Base-by-base conservation (phyloP, 345 rosid genomes). In the Murraya paniculata region DNA sequence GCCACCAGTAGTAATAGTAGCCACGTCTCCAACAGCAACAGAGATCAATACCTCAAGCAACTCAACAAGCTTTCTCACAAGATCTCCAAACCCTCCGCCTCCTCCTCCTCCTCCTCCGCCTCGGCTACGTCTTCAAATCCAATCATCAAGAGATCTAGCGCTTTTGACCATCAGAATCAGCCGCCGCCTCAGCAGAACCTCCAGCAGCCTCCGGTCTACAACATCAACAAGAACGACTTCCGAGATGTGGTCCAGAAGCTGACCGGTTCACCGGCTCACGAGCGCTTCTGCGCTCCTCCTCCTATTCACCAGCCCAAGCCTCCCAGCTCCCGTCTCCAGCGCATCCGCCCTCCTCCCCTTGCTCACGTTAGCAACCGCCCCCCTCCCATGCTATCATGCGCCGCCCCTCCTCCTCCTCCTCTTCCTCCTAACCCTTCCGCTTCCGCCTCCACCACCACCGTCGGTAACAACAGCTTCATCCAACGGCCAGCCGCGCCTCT, bases 291-390 rank as follows among this genome's bases (percentile, higher is more conserved):
- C 18, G 78, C 93, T 21, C 97, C 98, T 7, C 95, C 93, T 10
- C 97, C 92, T 31, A 86, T 89, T 75, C 92, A 90, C 24, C 88
- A 88, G 0, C 93, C 97, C 1, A 92, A 88, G 64, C 90, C 95
- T 1, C 94, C 88, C 10, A 92, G 91, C 80, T 89, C 98, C 38
- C 97, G 98, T 72, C 84, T 96, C 50, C 98, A 96, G 74, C 90
- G 95, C 76, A 96, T 94, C 72, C 97, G 98, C 13, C 98, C 99
- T 79, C 98, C 98, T 7, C 98, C 99, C 3, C 81, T 96, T 35
- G 88, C 86, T 14, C 92, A 91, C 11, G 74, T 96, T 81, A 81
- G 78, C 84, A 88, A 86, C 80, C 98, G 92, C 6, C 98, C 98
- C 1, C 87, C 92, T 79, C 64, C 84, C 24, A 24, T 84, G 89